Evolutionary conservation across 225 moss, liverwort and hornwort species (phyloP).

Genomic region (Rhytidiadelphus loreus): DNA sequence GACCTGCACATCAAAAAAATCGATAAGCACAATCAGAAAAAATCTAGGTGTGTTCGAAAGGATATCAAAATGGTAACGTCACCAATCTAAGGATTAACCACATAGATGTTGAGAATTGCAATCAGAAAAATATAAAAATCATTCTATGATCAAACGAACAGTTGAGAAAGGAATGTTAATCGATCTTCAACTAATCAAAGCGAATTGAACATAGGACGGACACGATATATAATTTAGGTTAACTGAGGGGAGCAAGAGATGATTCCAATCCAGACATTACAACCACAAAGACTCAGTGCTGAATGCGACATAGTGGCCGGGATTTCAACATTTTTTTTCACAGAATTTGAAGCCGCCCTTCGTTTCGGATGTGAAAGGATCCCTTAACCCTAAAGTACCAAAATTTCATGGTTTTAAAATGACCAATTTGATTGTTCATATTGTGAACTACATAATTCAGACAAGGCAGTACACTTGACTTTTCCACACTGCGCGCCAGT

Average conservation of each 20-base stretch:
- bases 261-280: neutral
- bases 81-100: neutral
- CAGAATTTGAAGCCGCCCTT: neutral
- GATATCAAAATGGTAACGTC: neutral
- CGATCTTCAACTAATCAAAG: neutral
- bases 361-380: neutral
- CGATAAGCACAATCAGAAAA: neutral
- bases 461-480: neutral
- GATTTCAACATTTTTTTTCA: neutral
- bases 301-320: neutral
- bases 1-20: conserved; percentile 34
- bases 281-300: neutral
- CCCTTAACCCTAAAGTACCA: neutral
- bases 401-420: neutral
- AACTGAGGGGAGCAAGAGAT: neutral
- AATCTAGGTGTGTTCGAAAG: neutral
- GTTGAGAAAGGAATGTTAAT: neutral
- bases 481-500: conserved; percentile 61
- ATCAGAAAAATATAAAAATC: neutral
- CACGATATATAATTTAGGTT: neutral
- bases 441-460: neutral
- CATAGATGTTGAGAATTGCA: neutral
- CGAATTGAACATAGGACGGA: neutral
- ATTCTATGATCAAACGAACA: neutral
- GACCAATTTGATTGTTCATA: neutral